phyloP scores from a whole-genome alignment of 1,284 basidiomycete genomes.

The Coniferiporia weirii region DNA sequence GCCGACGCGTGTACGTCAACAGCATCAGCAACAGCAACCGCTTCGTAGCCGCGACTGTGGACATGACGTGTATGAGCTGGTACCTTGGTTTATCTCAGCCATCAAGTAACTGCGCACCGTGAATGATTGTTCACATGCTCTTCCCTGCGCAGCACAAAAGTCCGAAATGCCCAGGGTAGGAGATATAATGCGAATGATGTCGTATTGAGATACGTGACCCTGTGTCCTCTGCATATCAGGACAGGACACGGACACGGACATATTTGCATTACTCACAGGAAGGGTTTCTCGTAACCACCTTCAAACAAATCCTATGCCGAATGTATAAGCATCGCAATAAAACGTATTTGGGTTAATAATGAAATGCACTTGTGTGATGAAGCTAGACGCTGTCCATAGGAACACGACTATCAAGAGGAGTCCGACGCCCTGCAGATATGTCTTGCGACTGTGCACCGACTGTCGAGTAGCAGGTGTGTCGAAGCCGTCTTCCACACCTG shows the following conservation, averaged over 20 bases:
- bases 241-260: not conserved
- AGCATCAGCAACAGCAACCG: constrained; percentile 9
- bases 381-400: constrained; percentile 80
- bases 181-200: constrained; percentile 89
- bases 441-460: constrained; percentile 25
- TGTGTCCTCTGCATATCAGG: constrained; percentile 26
- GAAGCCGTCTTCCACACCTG: not conserved
- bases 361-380: constrained; percentile 64
- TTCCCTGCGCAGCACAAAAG: constrained; percentile 25
- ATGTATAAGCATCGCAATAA: constrained; percentile 17
- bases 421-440: constrained; percentile 67
- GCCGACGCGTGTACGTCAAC: constrained; percentile 15
- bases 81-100: not conserved
- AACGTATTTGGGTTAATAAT: not conserved
- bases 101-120: constrained; percentile 9
- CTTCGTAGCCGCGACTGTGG: constrained; percentile 15
- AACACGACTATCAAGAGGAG: constrained; percentile 77
- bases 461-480: not conserved
- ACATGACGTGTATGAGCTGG: constrained; percentile 3
- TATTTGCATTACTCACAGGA: constrained; percentile 50
- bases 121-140: constrained; percentile 6
- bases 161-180: constrained; percentile 57
- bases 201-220: constrained; percentile 85
- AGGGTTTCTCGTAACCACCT: constrained; percentile 75
- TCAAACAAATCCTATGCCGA: constrained; percentile 56